Evolutionary conservation across 2,329 filamentous ascomycete genomes (phyloP).

Genomic region (Dichotomopilus funicola): DNA sequence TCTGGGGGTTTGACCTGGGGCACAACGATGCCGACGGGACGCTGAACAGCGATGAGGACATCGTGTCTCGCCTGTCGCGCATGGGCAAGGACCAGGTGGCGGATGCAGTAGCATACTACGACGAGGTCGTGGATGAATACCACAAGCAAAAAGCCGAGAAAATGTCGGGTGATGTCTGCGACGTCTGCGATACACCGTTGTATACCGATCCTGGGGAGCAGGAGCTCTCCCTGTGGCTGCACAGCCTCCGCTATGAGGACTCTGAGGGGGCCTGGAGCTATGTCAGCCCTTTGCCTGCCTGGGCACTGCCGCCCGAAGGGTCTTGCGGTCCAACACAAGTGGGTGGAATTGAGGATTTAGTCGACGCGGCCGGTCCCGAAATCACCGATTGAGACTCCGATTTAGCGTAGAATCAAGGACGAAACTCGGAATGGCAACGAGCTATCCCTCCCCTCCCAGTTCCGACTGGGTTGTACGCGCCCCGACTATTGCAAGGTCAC

Average conservation of each 20-base stretch:
- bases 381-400: slow-evolving; percentile 24
- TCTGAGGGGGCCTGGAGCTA: slow-evolving; percentile 80
- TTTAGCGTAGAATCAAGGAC: background rate
- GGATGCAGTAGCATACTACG: slow-evolving; percentile 85
- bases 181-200: slow-evolving; percentile 75
- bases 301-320: slow-evolving; percentile 77
- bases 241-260: slow-evolving; percentile 86
- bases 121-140: slow-evolving; percentile 87
- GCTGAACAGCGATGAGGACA: slow-evolving; percentile 75
- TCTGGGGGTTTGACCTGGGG: slow-evolving; percentile 80
- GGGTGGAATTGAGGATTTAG: slow-evolving; percentile 52
- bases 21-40: slow-evolving; percentile 57
- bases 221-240: slow-evolving; percentile 88
- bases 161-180: slow-evolving; percentile 78
- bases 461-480: too few relatives aligned
- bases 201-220: slow-evolving; percentile 90
- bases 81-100: slow-evolving; percentile 96
- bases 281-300: slow-evolving; percentile 72
- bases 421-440: too few relatives aligned
- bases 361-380: slow-evolving; percentile 46
- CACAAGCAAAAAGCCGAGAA: slow-evolving; percentile 88
- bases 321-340: slow-evolving; percentile 65
- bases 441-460: too few relatives aligned
- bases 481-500: too few relatives aligned
- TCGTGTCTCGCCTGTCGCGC: slow-evolving; percentile 73